Evolutionary conservation across 2,329 filamentous ascomycete genomes (phyloP), one percentile per base, ranked within the genome.

Genomic region (Pseudopithomyces maydicus): DNA sequence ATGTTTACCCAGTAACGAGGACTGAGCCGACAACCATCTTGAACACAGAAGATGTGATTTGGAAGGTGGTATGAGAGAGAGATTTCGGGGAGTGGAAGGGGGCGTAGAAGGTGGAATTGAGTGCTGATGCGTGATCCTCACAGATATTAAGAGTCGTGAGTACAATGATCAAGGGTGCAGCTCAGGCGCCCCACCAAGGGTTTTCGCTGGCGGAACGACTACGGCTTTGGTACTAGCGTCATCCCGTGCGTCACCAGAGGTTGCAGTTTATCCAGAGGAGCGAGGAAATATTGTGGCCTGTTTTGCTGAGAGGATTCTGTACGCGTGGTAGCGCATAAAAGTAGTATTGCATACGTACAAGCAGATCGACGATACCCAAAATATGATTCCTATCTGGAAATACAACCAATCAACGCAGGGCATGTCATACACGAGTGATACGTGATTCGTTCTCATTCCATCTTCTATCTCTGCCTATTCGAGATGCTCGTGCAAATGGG

Each of bases 1-100:
- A 54, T 49, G 76, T 88, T 82, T 88, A 97, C 93, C 93, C 93
- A 71, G 93, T 93, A 75, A 97, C 88, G 73, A 97, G 86, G 74
- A 97, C 91, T 61, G 92, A 95, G 81, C 92, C 91, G 67, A 90
- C 85, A 76, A 89, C 80, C 91, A 96, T 96, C 35, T 66, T 68
- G 62, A 61, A 50, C 50, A 52, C 54, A 35, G 44, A 38, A n/a
- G 23, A 47, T 48, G 42, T 14, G 42, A 20, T 11, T 19, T 26
- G 42, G 47, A 36, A 47, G 14, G 14, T 17, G n/a, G 38, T 46
- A 23, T 6, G 32, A 44, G 15, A 8, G 12, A 33, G 22, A 36
- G 6, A 19, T 20, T 10, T 23, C 38, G 39, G 20, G 35, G 8
- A 19, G 20, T 5, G 22, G 14, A 22, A 35, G 22, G 38, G 32